Conservation (phyloP, 768 basidiomycete genomes). For the Lanmaoa rubissima region DNA sequence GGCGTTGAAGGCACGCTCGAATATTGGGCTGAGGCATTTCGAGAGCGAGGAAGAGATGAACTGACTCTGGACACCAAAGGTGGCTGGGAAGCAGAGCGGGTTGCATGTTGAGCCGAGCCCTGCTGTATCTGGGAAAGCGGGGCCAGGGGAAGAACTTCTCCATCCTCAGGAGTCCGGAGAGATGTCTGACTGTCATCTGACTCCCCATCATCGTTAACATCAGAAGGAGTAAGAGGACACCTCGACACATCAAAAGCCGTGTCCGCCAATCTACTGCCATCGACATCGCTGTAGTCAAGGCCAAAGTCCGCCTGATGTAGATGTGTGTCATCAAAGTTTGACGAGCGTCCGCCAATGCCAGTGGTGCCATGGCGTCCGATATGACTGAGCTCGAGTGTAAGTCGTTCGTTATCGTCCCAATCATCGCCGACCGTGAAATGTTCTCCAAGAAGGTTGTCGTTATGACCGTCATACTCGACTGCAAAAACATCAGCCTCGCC, state of each 20-base stretch:
- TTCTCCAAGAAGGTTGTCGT: constrained; percentile 28
- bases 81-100: neutral
- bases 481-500: constrained; percentile 23
- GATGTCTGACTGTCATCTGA: constrained; percentile 29
- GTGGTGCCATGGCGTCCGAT: neutral
- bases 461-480: constrained; percentile 21
- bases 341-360: neutral
- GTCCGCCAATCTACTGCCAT: constrained; percentile 9
- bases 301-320: constrained; percentile 10
- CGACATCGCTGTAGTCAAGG: constrained; percentile 4
- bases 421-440: constrained; percentile 19
- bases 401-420: constrained; percentile 26
- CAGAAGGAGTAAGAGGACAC: constrained; percentile 21
- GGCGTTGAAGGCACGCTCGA: neutral
- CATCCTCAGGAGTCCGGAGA: constrained; percentile 28
- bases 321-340: constrained; percentile 2
- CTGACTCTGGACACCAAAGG: constrained; percentile 20
- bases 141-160: constrained; percentile 14
- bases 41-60: constrained; percentile 30
- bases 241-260: constrained; percentile 20
- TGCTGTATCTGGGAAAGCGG: neutral
- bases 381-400: constrained; percentile 20
- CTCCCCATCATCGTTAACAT: constrained; percentile 28
- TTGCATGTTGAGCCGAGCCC: neutral
- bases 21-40: constrained; percentile 11